Conservation (phyloP, 371 early-diverging fungal species). For the Mortierella sp. region DNA sequence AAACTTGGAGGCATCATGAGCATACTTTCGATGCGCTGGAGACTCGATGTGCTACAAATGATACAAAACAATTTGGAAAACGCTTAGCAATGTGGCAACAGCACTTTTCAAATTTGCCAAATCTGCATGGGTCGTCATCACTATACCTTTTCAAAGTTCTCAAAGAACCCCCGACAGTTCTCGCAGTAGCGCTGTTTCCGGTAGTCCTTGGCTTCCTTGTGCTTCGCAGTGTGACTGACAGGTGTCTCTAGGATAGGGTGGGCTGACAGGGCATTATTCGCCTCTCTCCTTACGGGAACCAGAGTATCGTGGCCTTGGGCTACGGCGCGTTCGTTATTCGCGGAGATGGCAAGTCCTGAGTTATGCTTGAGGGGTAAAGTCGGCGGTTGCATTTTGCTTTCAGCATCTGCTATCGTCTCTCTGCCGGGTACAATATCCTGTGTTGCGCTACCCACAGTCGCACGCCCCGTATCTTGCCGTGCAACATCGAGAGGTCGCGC, state of each 20-base stretch:
- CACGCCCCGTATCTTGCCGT: not conserved
- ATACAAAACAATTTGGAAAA: not conserved
- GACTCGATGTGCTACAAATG: slow-evolving; percentile 33
- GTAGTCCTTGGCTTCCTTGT: slow-evolving; percentile 9
- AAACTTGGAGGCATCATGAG: slow-evolving; percentile 39
- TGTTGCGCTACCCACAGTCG: not conserved
- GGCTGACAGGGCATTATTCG: not conserved
- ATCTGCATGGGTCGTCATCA: not conserved
- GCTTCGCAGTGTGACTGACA: not conserved
- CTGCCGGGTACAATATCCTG: not conserved
- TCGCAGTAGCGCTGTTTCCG: slow-evolving; percentile 42
- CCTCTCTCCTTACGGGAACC: not conserved
- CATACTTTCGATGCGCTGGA: slow-evolving; percentile 31
- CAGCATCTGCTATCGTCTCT: not conserved
- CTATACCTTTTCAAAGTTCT: slow-evolving; percentile 34
- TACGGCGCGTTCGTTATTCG: not conserved
- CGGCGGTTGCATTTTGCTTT: slow-evolving; percentile 7
- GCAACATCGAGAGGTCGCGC: slow-evolving; percentile 16
- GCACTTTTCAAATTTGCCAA: not conserved
- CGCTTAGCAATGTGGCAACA: not conserved
- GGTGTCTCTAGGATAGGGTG: not conserved
- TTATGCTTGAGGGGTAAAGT: not conserved
- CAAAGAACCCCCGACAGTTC: slow-evolving; percentile 32
- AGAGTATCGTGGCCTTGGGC: not conserved
- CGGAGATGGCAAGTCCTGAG: not conserved